These are phyloP conservation scores for Penicillium sp. DNA, from an alignment of 2,329 filamentous ascomycete species.

Conservation along the genomic window DNA sequence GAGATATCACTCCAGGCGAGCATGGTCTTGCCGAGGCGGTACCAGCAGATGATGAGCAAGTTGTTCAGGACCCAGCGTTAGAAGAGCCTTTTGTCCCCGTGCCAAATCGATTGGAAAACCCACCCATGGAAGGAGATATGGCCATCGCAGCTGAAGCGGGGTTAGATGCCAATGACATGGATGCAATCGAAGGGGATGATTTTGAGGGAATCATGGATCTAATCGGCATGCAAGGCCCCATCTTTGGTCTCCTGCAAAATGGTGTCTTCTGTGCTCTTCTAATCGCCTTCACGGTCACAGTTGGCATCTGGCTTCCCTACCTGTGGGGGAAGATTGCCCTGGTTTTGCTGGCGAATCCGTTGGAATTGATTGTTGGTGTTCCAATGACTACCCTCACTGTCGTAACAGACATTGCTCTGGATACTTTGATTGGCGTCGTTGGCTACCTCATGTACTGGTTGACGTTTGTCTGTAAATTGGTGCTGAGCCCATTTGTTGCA, in stretches of 20 bases:
- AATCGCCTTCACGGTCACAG: conserved; percentile 80
- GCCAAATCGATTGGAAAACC: conserved; percentile 32
- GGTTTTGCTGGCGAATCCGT: conserved; percentile 75
- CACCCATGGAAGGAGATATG: conserved; percentile 3
- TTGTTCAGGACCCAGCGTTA: conserved; percentile 59
- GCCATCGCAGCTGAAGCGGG: conserved; percentile 53
- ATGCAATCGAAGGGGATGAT: conserved; percentile 72
- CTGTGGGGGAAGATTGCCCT: conserved; percentile 84
- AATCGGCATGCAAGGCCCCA: conserved; percentile 91
- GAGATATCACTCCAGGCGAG: conserved; percentile 33
- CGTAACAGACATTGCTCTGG: conserved; percentile 75
- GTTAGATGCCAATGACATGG: conserved; percentile 63
- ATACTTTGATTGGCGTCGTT: conserved; percentile 66
- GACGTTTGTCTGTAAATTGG: conserved; percentile 33
- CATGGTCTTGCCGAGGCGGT: conserved; percentile 39
- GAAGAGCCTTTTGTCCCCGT: conserved; percentile 63
- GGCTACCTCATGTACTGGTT: conserved; percentile 52
- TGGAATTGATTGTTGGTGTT: conserved; percentile 64
- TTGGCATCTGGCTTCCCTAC: conserved; percentile 88
- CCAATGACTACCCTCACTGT: conserved; percentile 72
- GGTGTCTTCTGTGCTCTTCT: conserved; percentile 90
- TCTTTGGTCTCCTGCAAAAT: conserved; percentile 89
- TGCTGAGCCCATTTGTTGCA: conserved; percentile 35
- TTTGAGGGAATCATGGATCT: conserved; percentile 95
- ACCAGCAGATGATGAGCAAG: conserved; percentile 58